Evolutionary conservation across 345 rosid species (phyloP).

Genomic region (Brassica napus): Da-Ae NC_063450.1:48928501-48929000

Average conservation of each 20-base stretch:
- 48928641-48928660: conserved; percentile 23
- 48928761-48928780: not conserved
- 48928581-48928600: not conserved
- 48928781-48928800: not conserved
- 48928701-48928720: not conserved
- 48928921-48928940: conserved; percentile 90
- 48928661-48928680: conserved; percentile 17
- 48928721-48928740: not conserved
- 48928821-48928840: not conserved
- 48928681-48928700: not conserved
- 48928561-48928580: conserved; percentile 12
- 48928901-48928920: conserved; percentile 82
- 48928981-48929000: conserved; percentile 86
- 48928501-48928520: conserved; percentile 45
- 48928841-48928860: not conserved
- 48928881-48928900: conserved; percentile 67
- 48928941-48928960: conserved; percentile 62
- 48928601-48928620: not conserved
- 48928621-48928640: conserved; percentile 23
- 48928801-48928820: not conserved
- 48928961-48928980: conserved; percentile 75
- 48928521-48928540: conserved; percentile 55
- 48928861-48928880: conserved; percentile 41
- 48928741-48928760: not conserved
- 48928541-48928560: conserved; percentile 2